Percentiles rank a stretch among this genome's conserved stretches.
Evolutionary conservation across 2,329 filamentous ascomycete genomes (phyloP).

Genomic region (Lasiodiplodia citricola): DNA sequence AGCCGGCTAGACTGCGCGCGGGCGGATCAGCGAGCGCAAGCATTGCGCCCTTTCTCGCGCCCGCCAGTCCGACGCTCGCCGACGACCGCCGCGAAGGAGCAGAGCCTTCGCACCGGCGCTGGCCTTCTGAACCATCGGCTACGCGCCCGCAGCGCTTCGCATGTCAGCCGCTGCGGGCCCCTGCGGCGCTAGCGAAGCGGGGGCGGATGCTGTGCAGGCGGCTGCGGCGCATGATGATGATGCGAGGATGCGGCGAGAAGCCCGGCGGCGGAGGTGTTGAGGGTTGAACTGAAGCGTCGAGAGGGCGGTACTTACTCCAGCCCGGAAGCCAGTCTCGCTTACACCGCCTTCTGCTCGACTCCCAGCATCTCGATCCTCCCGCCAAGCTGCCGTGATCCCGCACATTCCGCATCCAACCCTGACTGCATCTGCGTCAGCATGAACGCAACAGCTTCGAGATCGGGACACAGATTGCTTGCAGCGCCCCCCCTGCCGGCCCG

Average conservation of each 20-base stretch:
- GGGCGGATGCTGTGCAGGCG: constrained; percentile 13
- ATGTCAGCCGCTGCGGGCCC: neutral
- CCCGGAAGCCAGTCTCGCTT: neutral
- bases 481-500: neutral
- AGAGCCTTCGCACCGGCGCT: constrained; percentile 1
- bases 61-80: neutral
- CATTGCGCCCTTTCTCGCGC: neutral
- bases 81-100: neutral
- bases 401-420: neutral
- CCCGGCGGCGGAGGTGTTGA: constrained; percentile 13
- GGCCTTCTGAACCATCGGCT: neutral
- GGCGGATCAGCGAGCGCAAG: constrained; percentile 14
- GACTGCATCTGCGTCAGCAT: neutral
- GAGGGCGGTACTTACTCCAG: neutral
- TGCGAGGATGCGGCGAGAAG: constrained; percentile 17
- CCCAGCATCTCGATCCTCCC: too few species aligned
- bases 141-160: neutral
- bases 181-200: constrained; percentile 14
- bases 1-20: constrained; percentile 25
- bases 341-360: neutral
- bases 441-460: neutral
- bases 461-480: neutral
- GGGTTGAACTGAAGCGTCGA: neutral
- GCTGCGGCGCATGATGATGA: constrained; percentile 7
- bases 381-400: neutral